These are phyloP conservation scores for Penicillium sp. DNA, from an alignment of 2,329 filamentous ascomycete genomes.

Conservation along the genomic window DNA sequence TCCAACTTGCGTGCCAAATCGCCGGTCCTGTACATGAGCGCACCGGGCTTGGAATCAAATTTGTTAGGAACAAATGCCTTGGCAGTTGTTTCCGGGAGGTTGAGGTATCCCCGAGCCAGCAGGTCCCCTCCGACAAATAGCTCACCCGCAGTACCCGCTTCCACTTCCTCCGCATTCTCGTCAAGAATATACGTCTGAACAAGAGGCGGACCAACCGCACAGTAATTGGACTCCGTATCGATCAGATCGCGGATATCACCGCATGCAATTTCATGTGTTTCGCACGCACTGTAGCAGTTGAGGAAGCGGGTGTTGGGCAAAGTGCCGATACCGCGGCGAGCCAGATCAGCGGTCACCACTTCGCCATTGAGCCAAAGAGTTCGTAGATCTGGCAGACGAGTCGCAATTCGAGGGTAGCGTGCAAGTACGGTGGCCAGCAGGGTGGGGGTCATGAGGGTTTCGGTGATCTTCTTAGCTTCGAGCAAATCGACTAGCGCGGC, in stretches of 20 bases:
- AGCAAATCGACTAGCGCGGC: slow-evolving; percentile 70
- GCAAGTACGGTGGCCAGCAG: slow-evolving; percentile 71
- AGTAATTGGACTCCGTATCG: slow-evolving; percentile 63
- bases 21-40: slow-evolving; percentile 72
- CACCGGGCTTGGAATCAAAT: slow-evolving; percentile 58
- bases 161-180: slow-evolving; percentile 64
- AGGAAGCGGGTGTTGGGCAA: slow-evolving; percentile 68
- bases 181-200: slow-evolving; percentile 71
- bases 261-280: slow-evolving; percentile 77
- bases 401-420: slow-evolving; percentile 64
- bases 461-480: slow-evolving; percentile 64
- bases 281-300: slow-evolving; percentile 79
- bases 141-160: slow-evolving; percentile 64
- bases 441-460: slow-evolving; percentile 81
- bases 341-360: slow-evolving; percentile 75
- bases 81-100: slow-evolving; percentile 73
- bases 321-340: slow-evolving; percentile 63
- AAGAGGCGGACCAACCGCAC: slow-evolving; percentile 69
- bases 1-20: slow-evolving; percentile 67
- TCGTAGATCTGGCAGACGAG: slow-evolving; percentile 62
- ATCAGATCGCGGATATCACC: slow-evolving; percentile 71
- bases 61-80: slow-evolving; percentile 67
- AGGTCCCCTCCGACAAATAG: slow-evolving; percentile 72
- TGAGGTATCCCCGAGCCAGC: slow-evolving; percentile 73
- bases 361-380: slow-evolving; percentile 80